These are phyloP conservation scores for Colletotrichum noveboracense DNA, from an alignment of 2,329 filamentous ascomycete genomes.

Conservation along the genomic window DNA sequence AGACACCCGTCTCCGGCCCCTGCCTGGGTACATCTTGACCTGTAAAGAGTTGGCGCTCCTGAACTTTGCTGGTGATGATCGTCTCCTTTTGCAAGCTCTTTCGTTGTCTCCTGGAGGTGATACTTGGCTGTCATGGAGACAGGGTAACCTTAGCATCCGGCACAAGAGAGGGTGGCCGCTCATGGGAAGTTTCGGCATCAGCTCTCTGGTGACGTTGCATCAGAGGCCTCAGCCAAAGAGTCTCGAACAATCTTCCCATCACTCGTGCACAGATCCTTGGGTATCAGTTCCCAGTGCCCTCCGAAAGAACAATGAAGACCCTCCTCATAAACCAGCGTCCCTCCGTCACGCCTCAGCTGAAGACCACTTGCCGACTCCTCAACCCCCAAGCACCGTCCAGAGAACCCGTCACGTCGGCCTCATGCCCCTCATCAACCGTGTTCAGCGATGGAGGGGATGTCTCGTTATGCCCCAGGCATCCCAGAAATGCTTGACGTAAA, in stretches of 20 bases:
- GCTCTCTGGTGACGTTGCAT: neutral
- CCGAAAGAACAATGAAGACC: neutral
- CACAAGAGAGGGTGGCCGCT: accelerated
- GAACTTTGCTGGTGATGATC: neutral
- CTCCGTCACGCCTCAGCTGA: accelerated
- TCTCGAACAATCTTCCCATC: neutral
- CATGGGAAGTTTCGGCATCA: neutral
- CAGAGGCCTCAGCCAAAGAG: accelerated
- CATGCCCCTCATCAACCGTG: accelerated
- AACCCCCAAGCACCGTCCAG: neutral
- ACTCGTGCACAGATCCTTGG: neutral
- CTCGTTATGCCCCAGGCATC: accelerated
- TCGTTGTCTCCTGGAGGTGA: no score
- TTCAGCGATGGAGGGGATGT: neutral
- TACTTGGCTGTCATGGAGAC: neutral
- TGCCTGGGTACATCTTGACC: neutral
- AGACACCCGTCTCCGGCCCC: neutral
- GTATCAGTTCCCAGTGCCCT: neutral
- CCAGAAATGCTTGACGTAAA: neutral
- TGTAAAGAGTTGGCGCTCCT: neutral
- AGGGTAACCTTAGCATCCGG: neutral
- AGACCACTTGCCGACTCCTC: neutral
- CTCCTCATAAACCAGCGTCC: neutral
- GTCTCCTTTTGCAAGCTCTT: neutral
- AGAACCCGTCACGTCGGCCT: accelerated